Evolutionary conservation across 805 yeast genomes (phyloP), one percentile per base, ranked within the genome.

Genomic region (Metschnikowia borealis): DNA sequence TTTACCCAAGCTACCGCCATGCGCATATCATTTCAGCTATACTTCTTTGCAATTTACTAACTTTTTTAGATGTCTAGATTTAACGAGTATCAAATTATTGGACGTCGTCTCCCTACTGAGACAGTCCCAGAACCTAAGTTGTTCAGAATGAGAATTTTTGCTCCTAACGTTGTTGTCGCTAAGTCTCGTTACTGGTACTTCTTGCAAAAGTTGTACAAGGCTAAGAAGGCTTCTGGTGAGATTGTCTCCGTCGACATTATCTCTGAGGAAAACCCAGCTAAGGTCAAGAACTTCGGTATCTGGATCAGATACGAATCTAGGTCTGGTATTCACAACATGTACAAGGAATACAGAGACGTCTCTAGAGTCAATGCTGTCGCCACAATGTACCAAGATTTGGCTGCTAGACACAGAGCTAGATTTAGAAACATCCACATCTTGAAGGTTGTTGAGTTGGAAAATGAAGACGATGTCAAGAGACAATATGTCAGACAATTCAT

Each of bases 101-200:
- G 99, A 81, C 97, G 99, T 82, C 96, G 94, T 83, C 89, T 94
- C 79, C 99, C 99, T 68, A 90, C 97, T 73, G 98, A 90, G 80
- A 81, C 91, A 70, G 96, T 88, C 73, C 97, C 98, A 72, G 97
- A 91, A 82, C 99, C 99, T 79, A 94, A 92, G 86, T 89, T 94
- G 81, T 94, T 86, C 96, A 89, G 99, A 79, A 94, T 94, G 98
- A 90, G 97, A 85, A 90, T 94, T 81, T 94, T 94, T 78, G 99
- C 99, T 74, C 91, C 96, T 70, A 94, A 94, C 83, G 87, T 83
- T 68, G 98, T 94, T 77, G 95, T 94, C 77, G 99, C 99, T 75
- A 94, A 94, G 86, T 94, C 99, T 71, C 92, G 99, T 83, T 94
- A 89, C 96, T 94, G 99, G 99, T 94, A 94, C 85, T 94, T 94